Percentiles rank a stretch among this genome's conserved stretches.
Evolutionary conservation across 441 rosid species (phyloP).

Genomic region (Corymbia citriodora): DNA sequence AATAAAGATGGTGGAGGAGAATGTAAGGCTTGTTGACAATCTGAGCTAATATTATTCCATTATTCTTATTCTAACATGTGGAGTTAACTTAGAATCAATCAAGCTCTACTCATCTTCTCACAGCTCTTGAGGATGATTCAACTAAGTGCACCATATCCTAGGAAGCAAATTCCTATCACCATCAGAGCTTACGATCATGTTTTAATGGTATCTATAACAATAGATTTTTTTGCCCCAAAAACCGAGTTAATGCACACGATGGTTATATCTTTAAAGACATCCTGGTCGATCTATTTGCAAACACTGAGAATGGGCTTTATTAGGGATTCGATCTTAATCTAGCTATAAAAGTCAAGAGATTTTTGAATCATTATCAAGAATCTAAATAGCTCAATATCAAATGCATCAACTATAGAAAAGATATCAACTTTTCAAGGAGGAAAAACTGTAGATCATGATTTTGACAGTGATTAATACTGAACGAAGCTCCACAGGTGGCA

Average conservation of each 20-base stretch:
- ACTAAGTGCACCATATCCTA: background rate
- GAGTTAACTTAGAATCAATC: background rate
- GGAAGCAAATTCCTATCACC: background rate
- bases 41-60: background rate
- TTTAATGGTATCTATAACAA: background rate
- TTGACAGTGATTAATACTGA: background rate
- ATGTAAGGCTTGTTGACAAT: background rate
- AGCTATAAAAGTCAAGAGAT: fast-evolving
- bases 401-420: too few relatives aligned
- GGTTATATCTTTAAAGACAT: background rate
- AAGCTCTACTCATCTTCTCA: background rate
- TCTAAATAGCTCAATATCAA: fast-evolving
- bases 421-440: background rate
- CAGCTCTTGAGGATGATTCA: background rate
- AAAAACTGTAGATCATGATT: background rate
- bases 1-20: background rate
- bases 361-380: background rate
- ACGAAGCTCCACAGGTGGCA: background rate
- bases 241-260: fast-evolving
- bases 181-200: background rate
- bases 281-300: background rate
- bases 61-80: background rate
- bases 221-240: background rate
- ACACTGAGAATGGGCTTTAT: fast-evolving
- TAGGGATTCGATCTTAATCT: fast-evolving